These are phyloP conservation scores for Populus tremula DNA, from an alignment of 345 rosid species.

Conservation along the genomic window DNA sequence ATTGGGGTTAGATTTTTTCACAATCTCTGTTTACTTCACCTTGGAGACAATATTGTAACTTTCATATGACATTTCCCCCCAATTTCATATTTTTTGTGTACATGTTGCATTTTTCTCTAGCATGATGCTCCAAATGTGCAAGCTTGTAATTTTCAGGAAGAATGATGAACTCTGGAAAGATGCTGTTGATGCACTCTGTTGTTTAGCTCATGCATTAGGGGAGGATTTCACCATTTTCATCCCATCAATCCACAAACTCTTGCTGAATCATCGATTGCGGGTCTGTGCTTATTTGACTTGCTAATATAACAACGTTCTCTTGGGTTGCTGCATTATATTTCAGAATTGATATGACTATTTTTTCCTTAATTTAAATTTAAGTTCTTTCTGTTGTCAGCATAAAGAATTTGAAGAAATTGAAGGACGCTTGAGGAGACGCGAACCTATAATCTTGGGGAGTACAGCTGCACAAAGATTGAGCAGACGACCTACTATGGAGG, in stretches of 20 bases:
- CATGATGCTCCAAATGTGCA: not conserved
- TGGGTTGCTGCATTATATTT: not conserved
- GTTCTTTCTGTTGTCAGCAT: constrained; percentile 53
- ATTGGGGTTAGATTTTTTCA: not conserved
- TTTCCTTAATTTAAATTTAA: constrained; percentile 3
- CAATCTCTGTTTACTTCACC: not conserved
- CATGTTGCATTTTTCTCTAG: not conserved
- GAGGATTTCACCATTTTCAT: constrained; percentile 95
- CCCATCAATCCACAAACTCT: constrained; percentile 85
- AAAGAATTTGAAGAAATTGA: constrained; percentile 96
- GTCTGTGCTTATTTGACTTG: constrained; percentile 29
- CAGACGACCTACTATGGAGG: constrained; percentile 74
- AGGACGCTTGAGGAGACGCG: constrained; percentile 70
- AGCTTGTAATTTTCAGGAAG: constrained; percentile 48
- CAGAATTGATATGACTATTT: not conserved
- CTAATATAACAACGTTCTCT: not conserved
- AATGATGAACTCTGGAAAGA: constrained; percentile 88
- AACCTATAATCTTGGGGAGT: constrained; percentile 78
- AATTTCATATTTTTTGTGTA: not conserved
- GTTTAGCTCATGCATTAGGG: constrained; percentile 96
- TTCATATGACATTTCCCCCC: not conserved
- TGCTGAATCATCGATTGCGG: constrained; percentile 68
- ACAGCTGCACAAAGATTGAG: constrained; percentile 80
- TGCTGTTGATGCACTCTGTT: constrained; percentile 95
- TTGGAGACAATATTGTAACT: not conserved